Evolutionary conservation across 1,284 basidiomycete species (phyloP).

Genomic region (Xerocomus minutiporus): DNA sequence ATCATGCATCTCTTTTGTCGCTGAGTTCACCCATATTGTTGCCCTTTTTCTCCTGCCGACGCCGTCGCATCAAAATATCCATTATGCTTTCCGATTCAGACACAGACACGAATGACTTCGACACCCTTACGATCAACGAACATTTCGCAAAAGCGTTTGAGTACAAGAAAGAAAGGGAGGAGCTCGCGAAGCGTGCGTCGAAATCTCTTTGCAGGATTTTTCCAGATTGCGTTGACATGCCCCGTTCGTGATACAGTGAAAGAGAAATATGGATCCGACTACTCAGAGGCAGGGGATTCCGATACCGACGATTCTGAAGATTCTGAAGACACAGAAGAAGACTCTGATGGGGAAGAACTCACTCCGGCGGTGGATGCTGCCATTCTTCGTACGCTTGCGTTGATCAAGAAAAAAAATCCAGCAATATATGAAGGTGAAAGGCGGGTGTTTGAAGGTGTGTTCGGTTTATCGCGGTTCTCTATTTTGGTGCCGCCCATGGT

Average conservation of each 20-base stretch:
- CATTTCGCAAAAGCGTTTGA: conserved; percentile 81
- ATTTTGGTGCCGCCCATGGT: background rate
- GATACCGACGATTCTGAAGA: conserved; percentile 66
- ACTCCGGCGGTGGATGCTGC: conserved; percentile 94
- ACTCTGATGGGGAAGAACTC: conserved; percentile 93
- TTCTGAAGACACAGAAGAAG: conserved; percentile 81
- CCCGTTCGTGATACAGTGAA: conserved; percentile 50
- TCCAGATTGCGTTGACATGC: background rate
- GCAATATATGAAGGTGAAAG: conserved; percentile 72
- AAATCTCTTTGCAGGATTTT: background rate
- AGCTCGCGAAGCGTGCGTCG: conserved; percentile 67
- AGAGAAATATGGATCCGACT: conserved; percentile 81
- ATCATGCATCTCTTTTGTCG: background rate
- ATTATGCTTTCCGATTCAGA: conserved; percentile 46
- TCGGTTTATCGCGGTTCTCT: background rate
- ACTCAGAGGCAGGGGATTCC: conserved; percentile 57
- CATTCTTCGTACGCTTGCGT: conserved; percentile 85
- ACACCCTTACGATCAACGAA: conserved; percentile 71
- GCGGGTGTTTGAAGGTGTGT: conserved; percentile 72
- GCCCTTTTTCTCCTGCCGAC: background rate
- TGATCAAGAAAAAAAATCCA: conserved; percentile 83
- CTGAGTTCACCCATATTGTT: background rate
- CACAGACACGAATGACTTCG: conserved; percentile 40
- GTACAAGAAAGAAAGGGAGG: conserved; percentile 77
- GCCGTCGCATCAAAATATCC: background rate